phyloP scores from a whole-genome alignment of 2,329 filamentous ascomycete genomes.

The Neoascochyta sp. region DNA sequence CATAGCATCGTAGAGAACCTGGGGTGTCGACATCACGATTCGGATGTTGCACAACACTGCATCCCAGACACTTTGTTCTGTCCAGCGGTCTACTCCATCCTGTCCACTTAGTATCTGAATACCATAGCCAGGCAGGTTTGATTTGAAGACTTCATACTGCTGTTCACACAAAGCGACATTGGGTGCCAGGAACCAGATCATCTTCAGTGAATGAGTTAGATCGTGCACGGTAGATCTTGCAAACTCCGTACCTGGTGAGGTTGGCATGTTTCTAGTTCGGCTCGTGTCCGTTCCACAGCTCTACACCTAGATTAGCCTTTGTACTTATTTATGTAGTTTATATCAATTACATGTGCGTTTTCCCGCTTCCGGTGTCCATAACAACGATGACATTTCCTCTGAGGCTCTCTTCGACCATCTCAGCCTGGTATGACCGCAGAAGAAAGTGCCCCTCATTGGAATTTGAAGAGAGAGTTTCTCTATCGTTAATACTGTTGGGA shows the following conservation, averaged over 20 bases:
- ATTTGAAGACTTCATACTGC: constrained; percentile 37
- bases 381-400: constrained; percentile 46
- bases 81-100: constrained; percentile 72
- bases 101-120: constrained; percentile 63
- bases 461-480: no score
- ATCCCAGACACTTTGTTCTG: constrained; percentile 63
- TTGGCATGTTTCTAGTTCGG: constrained; percentile 41
- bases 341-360: constrained; percentile 42
- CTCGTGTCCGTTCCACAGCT: constrained; percentile 44
- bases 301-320: constrained; percentile 24
- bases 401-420: constrained; percentile 48
- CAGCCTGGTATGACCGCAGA: constrained; percentile 47
- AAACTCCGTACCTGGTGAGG: constrained; percentile 32
- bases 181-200: constrained; percentile 48
- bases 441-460: constrained; percentile 19
- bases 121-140: constrained; percentile 47
- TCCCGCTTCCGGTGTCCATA: constrained; percentile 50
- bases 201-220: constrained; percentile 19
- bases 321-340: not conserved
- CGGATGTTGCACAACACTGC: constrained; percentile 59
- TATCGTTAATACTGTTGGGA: no score
- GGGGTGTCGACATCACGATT: constrained; percentile 74
- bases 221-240: constrained; percentile 1
- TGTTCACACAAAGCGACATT: constrained; percentile 47
- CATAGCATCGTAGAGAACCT: constrained; percentile 71